Base-by-base conservation (phyloP, 202 grass and related monocot species). In the Carex arenaria region DNA sequence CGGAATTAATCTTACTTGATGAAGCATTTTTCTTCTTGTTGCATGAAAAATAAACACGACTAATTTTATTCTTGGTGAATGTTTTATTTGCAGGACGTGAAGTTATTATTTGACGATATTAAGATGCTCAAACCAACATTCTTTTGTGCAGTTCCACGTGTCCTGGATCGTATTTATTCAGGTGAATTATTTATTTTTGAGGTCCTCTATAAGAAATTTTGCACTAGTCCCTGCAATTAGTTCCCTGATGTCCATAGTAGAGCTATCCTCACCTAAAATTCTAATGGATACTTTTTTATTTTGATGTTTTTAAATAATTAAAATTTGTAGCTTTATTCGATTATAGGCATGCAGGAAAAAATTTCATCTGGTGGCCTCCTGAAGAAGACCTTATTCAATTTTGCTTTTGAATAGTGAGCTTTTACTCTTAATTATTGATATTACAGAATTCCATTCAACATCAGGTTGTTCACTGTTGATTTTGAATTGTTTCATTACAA, bases 131-230 rank as follows among this genome's bases (percentile, higher is more conserved):
- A 95, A 76, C 93, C 96, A 86, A 94, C 96, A 66, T 89, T 95
- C 38, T 84, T 98, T 71, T 98, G 93, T 85, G 96, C 93, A 86
- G 96, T 98, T 81, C 96, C 96, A 87, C 96, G 96, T 80, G 93
- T 98, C 40, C 87, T 98, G 74, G 96, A 98, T 85, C 86, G 96
- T 17, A 98, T 98, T 70, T 98, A 90, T 93, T 87, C 96, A 90
- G 96, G 96, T 98, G 83, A 86, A 80, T 22, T 82, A 60, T 65
- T 65, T 51, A 43, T 23, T 15, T 75, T 34, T 57, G 31, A 1
- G 15, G 53, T 78, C 31, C 30, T 60, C 7, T 36, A 77, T 59
- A 53, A 68, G 62, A 43, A 83, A 52, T 56, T 22, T 82, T 83
- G 15, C n/a, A 0, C n/a, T n/a, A 34, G 17, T 31, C 28, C 30